A percentile compares a stretch with the other conserved stretches of the same genome.
Conservation (phyloP, 2,329 filamentous ascomycete genomes). For the Xylaria sp. region DNA sequence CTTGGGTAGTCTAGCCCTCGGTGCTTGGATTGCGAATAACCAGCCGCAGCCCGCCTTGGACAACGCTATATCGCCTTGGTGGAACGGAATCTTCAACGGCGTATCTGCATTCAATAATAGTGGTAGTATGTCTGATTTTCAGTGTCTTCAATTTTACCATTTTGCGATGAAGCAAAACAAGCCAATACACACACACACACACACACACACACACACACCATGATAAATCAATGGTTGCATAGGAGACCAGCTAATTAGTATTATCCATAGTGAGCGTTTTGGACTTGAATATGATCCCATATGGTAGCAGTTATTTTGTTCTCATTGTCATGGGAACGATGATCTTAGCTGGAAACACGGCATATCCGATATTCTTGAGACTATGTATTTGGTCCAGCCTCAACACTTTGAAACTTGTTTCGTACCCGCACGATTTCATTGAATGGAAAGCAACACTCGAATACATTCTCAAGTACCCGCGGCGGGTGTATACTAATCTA, state of each 20-base stretch:
- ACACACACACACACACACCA: not conserved
- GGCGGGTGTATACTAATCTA: slow-evolving; percentile 70
- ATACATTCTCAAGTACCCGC: slow-evolving; percentile 67
- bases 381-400: slow-evolving; percentile 67
- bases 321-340: slow-evolving; percentile 66
- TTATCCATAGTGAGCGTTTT: slow-evolving; percentile 64
- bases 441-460: slow-evolving; percentile 62
- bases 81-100: slow-evolving; percentile 75
- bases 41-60: slow-evolving; percentile 59
- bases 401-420: slow-evolving; percentile 55
- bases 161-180: not conserved
- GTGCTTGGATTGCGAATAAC: slow-evolving; percentile 68
- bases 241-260: slow-evolving; percentile 17
- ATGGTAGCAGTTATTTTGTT: slow-evolving; percentile 64
- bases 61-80: slow-evolving; percentile 74
- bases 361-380: slow-evolving; percentile 72
- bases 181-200: not conserved
- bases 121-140: slow-evolving; percentile 56
- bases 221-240: not conserved
- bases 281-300: slow-evolving; percentile 73
- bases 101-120: slow-evolving; percentile 77
- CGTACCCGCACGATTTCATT: slow-evolving; percentile 51
- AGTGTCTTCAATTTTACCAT: not conserved
- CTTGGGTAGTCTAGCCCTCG: slow-evolving; percentile 59
- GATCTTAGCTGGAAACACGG: slow-evolving; percentile 73